Evolutionary conservation across 768 basidiomycete species (phyloP).

Genomic region (Macrocybe gigantea): DNA sequence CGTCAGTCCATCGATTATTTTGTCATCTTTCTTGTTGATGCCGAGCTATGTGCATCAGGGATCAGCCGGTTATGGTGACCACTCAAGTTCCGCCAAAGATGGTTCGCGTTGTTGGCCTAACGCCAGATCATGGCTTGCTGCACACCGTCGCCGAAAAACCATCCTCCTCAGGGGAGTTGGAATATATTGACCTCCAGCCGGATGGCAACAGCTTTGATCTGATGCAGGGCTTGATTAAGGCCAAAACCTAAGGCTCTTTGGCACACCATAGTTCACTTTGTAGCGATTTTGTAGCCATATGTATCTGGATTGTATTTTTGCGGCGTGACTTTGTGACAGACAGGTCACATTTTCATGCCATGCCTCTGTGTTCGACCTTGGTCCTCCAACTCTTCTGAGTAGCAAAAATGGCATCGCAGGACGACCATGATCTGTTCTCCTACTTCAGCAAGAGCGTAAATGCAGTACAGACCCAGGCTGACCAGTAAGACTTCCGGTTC

Average conservation of each 20-base stretch:
- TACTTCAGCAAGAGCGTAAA: constrained; percentile 31
- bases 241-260: constrained; percentile 29
- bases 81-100: constrained; percentile 61
- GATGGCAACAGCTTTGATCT: constrained; percentile 97
- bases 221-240: constrained; percentile 80
- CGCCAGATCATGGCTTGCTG: constrained; percentile 80
- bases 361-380: too few species aligned
- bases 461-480: constrained; percentile 28
- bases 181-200: constrained; percentile 87
- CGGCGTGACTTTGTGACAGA: too few species aligned
- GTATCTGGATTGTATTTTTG: too few species aligned
- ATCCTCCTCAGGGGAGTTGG: constrained; percentile 17
- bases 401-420: constrained; percentile 4
- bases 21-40: not conserved
- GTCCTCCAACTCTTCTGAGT: not conserved
- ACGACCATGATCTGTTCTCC: constrained; percentile 20
- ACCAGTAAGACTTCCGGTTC: constrained; percentile 17
- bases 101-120: constrained; percentile 83
- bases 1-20: constrained; percentile 47
- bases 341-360: too few species aligned
- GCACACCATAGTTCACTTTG: not conserved
- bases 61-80: constrained; percentile 79
- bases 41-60: constrained; percentile 36
- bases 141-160: constrained; percentile 64
- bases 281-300: too few species aligned